These are phyloP conservation scores for Incumbomyces lentus DNA, from an alignment of 2,329 filamentous ascomycete genomes.

Conservation along the genomic window DNA sequence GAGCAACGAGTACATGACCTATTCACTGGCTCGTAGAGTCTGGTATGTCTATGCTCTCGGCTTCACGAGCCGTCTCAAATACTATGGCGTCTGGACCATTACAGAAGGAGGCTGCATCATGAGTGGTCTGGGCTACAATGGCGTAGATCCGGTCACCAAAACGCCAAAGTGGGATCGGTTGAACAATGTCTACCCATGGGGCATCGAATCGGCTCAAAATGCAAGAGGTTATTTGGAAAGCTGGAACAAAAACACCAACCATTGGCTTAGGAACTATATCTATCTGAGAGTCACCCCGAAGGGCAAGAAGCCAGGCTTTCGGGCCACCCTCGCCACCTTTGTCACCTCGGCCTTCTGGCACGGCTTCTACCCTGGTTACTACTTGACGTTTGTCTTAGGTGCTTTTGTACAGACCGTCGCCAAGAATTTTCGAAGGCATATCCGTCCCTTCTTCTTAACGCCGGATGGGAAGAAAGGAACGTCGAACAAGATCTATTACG, in stretches of 20 bases:
- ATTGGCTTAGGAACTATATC: conserved; percentile 91
- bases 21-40: conserved; percentile 61
- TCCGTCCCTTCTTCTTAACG: conserved; percentile 88
- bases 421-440: conserved; percentile 81
- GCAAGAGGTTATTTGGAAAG: conserved; percentile 79
- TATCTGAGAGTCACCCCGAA: conserved; percentile 91
- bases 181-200: conserved; percentile 77
- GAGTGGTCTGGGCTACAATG: conserved; percentile 86
- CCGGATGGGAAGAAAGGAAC: conserved; percentile 60
- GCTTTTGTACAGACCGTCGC: conserved; percentile 86
- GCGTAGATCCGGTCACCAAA: conserved; percentile 72
- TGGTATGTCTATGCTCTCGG: conserved; percentile 76
- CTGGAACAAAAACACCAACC: conserved; percentile 99
- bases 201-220: conserved; percentile 84
- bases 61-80: conserved; percentile 75
- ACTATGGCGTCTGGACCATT: conserved; percentile 90
- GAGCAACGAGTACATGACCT: conserved; percentile 54
- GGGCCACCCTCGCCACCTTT: conserved; percentile 88
- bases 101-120: conserved; percentile 93
- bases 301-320: conserved; percentile 92
- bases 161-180: conserved; percentile 83
- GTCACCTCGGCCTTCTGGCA: conserved; percentile 94
- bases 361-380: conserved; percentile 95
- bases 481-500: conserved; percentile 73
- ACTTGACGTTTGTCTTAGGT: conserved; percentile 78